These are phyloP conservation scores for Xylaria intraflava DNA, from an alignment of 495 filamentous ascomycete species.

Conservation along the genomic window DNA sequence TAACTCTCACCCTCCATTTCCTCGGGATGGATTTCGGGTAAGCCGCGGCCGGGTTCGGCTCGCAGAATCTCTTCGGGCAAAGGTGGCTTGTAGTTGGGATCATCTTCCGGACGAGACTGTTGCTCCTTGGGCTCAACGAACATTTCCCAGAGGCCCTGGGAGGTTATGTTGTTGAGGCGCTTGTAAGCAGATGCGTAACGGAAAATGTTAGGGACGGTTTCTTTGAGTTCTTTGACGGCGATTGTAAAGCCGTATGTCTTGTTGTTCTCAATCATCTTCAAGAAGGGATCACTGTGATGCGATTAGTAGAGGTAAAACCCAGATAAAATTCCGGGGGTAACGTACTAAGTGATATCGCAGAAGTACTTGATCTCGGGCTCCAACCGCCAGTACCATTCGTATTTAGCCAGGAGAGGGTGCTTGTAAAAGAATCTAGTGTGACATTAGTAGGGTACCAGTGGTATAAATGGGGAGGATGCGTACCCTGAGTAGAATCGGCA, in stretches of 20 bases:
- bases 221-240: conserved; percentile 95
- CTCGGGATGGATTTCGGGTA: conserved; percentile 81
- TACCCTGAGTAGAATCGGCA: conserved; percentile 98
- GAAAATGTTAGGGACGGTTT: conserved; percentile 98
- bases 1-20: conserved; percentile 96
- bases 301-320: conserved; percentile 8
- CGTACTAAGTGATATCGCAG: conserved; percentile 99
- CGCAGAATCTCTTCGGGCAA: conserved; percentile 79
- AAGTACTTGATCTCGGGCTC: conserved; percentile 99
- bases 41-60: conserved; percentile 62
- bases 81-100: conserved; percentile 61
- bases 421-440: conserved; percentile 84
- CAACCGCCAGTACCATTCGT: conserved; percentile 99
- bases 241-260: conserved; percentile 99
- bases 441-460: conserved; percentile 15
- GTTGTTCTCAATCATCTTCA: conserved; percentile 82
- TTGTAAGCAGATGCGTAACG: conserved; percentile 99
- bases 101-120: conserved; percentile 43
- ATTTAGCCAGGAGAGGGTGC: conserved; percentile 89
- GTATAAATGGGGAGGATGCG: conserved; percentile 6
- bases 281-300: conserved; percentile 75
- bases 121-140: conserved; percentile 73
- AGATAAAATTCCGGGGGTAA: not conserved
- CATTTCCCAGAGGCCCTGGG: conserved; percentile 97
- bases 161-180: conserved; percentile 81